A percentile compares a stretch with the other conserved stretches of the same genome.
phyloP scores from a whole-genome alignment of 768 basidiomycete species.

The Calocera cornea region DNA sequence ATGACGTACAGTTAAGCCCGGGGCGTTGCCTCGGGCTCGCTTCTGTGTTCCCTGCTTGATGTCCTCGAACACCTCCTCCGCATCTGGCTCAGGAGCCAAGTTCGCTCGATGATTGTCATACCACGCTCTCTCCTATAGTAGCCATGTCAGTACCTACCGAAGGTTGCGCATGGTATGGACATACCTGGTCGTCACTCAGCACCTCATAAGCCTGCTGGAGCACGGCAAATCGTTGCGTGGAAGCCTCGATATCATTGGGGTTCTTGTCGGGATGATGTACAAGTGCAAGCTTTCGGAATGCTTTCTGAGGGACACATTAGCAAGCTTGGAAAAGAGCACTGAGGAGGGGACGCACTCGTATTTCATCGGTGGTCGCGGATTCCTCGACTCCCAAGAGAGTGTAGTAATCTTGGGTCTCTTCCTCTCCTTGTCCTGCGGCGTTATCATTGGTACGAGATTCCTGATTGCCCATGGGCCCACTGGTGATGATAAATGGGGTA shows the following conservation, averaged over 20 bases:
- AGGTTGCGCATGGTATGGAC: constrained; percentile 15
- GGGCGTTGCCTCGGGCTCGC: constrained; percentile 39
- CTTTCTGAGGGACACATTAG: constrained; percentile 8
- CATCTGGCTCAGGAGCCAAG: constrained; percentile 67
- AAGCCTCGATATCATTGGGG: constrained; percentile 61
- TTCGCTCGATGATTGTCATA: constrained; percentile 87
- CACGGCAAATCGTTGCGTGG: constrained; percentile 73
- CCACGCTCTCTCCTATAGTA: constrained; percentile 90
- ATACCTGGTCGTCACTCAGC: constrained; percentile 86
- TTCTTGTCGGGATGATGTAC: constrained; percentile 33
- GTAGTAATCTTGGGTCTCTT: constrained; percentile 54
- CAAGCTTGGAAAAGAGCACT: background rate
- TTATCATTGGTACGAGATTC: constrained; percentile 41
- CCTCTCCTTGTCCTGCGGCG: constrained; percentile 16
- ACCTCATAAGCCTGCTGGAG: constrained; percentile 97
- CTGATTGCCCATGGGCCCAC: constrained; percentile 46
- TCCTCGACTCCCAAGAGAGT: constrained; percentile 68
- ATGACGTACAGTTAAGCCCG: constrained; percentile 69
- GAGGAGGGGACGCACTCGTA: constrained; percentile 44
- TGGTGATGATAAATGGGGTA: background rate
- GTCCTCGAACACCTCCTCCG: constrained; percentile 71
- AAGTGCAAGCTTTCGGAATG: constrained; percentile 18
- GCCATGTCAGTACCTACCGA: constrained; percentile 16
- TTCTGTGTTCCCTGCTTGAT: constrained; percentile 49
- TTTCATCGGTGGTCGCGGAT: constrained; percentile 72